These are phyloP conservation scores for Fomes fomentarius DNA, from an alignment of 1,284 basidiomycete genomes.

Conservation along the genomic window DNA sequence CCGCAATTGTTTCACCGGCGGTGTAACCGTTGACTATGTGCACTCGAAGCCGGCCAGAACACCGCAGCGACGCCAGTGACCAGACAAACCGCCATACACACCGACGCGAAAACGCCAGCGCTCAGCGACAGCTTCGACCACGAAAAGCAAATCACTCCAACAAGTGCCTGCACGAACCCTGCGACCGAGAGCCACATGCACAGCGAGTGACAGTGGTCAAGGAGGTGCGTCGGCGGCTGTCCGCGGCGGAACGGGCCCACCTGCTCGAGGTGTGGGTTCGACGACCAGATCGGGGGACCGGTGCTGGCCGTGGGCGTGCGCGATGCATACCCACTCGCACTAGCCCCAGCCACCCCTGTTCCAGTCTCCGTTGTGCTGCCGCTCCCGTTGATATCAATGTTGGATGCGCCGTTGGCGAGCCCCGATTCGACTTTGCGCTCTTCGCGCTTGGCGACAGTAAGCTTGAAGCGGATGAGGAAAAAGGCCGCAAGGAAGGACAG, in stretches of 20 bases:
- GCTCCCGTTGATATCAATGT: not conserved
- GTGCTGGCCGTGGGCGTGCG: conserved; percentile 1
- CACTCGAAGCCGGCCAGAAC: conserved; percentile 17
- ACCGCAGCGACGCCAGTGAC: conserved; percentile 30
- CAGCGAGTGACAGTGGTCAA: conserved; percentile 52
- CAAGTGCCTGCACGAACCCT: conserved; percentile 53
- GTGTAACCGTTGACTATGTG: too few species aligned
- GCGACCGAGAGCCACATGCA: conserved; percentile 49
- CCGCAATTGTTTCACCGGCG: too few species aligned
- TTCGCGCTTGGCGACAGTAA: conserved; percentile 50
- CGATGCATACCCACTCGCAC: too few species aligned
- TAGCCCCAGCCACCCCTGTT: too few species aligned
- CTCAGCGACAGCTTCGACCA: conserved; percentile 50
- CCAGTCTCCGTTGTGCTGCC: not conserved
- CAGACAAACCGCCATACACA: conserved; percentile 42
- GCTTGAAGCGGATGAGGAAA: conserved; percentile 56
- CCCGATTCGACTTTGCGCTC: conserved; percentile 32
- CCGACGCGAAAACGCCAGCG: conserved; percentile 47
- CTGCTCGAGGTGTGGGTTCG: conserved; percentile 43
- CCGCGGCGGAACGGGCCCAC: conserved; percentile 43
- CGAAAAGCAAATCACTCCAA: conserved; percentile 52
- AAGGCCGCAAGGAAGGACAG: conserved; percentile 62
- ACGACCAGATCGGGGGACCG: conserved; percentile 30
- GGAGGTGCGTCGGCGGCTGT: conserved; percentile 44
- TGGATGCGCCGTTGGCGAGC: conserved; percentile 4